Evolutionary conservation across 495 filamentous ascomycete genomes (phyloP), one percentile per base, ranked within the genome.

Genomic region (Penicillium arizonense): DNA sequence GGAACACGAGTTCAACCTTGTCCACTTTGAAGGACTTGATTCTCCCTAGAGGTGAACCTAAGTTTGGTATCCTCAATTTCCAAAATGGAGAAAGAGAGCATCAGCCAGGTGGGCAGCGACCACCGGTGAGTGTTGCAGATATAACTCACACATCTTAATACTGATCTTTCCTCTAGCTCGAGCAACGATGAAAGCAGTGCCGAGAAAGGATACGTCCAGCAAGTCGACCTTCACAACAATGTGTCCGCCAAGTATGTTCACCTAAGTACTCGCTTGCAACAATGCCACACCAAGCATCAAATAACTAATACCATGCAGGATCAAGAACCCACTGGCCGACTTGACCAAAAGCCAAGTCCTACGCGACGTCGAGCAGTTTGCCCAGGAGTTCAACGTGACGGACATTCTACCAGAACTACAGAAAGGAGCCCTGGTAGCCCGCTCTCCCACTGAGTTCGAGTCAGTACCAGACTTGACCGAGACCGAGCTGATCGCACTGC

Each of bases 371-470:
- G 76, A 79, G 39, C 60, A 65, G 5, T 87, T 86, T 55, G 77
- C 82, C 16, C 57, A 66, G 21, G 70, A 78, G 47, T 61, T 71
- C 49, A 53, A 68, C 18, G 51, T 85, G 36, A 62, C 47, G 2
- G 72, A 84, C 13, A 78, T 82, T 20, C 49, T 74, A 12, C 67
- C 71, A 1, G 59, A 80, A 0, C 65, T 86, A 47, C 71, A 75
- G 38, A 83, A 82, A 58, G 84, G 80, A n/a, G 84, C 86, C 26
- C 73, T 88, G 3, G 76, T 87, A 30, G 85, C 86, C 21, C 82
- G 83, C 47, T 77, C 83, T 53, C 86, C 85, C 1, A 53, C 69
- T 6, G 62, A 65, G 5, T 82, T 83, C 57, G 79, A 84, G 36
- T 53, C 72, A 2, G 75, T 89, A 11, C 64, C 74, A 30, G 82